These are phyloP conservation scores for Claviceps pusilla DNA, from an alignment of 2,329 filamentous ascomycete species.

Conservation along the genomic window DNA sequence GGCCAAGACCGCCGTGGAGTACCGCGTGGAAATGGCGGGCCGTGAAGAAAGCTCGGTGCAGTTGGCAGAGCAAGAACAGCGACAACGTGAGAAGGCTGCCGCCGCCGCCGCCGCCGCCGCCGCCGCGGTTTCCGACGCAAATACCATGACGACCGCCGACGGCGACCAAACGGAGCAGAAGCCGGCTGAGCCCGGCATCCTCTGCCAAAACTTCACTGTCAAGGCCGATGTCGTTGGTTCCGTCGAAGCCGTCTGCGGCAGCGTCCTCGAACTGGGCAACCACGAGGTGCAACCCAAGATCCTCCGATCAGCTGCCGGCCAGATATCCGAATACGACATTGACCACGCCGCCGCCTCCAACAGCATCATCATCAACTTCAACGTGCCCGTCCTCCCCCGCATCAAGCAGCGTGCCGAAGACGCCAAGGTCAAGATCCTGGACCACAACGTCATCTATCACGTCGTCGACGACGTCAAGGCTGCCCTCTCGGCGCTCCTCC, in stretches of 20 bases:
- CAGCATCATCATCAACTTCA: slow-evolving; percentile 76
- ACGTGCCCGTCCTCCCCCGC: slow-evolving; percentile 50
- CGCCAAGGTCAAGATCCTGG: slow-evolving; percentile 60
- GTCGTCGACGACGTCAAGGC: slow-evolving; percentile 58
- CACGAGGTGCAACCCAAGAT: slow-evolving; percentile 67
- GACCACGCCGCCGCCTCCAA: slow-evolving; percentile 69
- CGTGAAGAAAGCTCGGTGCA: slow-evolving; percentile 61
- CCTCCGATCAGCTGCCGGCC: slow-evolving; percentile 62
- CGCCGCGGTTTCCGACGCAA: slow-evolving; percentile 25
- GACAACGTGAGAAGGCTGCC: slow-evolving; percentile 39
- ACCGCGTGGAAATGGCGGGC: slow-evolving; percentile 58
- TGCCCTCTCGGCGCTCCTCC: slow-evolving; percentile 53
- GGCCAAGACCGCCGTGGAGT: slow-evolving; percentile 63
- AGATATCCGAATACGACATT: slow-evolving; percentile 72
- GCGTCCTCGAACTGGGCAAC: slow-evolving; percentile 65
- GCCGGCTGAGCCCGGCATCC: slow-evolving; percentile 25
- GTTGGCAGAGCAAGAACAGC: slow-evolving; percentile 57
- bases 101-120: slow-evolving; percentile 20
- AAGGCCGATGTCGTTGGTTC: slow-evolving; percentile 91
- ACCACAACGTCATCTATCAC: slow-evolving; percentile 78
- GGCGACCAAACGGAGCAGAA: slow-evolving; percentile 23
- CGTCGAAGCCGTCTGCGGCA: slow-evolving; percentile 73
- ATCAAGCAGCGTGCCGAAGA: slow-evolving; percentile 56
- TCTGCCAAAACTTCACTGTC: slow-evolving; percentile 64
- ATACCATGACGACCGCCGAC: slow-evolving; percentile 10